Evolutionary conservation across 208 protist genomes (phyloP).

Genomic region (Acanthamoeba castellanii): DNA sequence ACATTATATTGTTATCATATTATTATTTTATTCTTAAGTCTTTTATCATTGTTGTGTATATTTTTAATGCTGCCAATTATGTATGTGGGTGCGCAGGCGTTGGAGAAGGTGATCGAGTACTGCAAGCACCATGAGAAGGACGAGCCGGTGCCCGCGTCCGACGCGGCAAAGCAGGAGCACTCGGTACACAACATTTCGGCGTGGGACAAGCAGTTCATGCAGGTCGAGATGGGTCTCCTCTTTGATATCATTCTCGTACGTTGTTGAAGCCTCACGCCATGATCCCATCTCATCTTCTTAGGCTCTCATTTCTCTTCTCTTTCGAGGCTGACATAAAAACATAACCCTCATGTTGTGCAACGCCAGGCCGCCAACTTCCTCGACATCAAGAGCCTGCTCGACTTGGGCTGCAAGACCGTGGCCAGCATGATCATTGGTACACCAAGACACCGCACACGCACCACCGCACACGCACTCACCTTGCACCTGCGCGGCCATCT

Average conservation of each 20-base stretch:
- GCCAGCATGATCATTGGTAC: conserved; percentile 56
- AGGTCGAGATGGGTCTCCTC: conserved; percentile 48
- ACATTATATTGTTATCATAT: neutral
- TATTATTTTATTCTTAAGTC: neutral
- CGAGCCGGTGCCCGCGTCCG: neutral
- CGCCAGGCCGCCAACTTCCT: conserved; percentile 43
- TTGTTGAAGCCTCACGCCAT: too few relatives aligned
- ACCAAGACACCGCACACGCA: neutral
- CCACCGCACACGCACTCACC: neutral
- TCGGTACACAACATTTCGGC: neutral
- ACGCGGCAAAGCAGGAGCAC: neutral
- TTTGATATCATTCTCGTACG: conserved; percentile 55
- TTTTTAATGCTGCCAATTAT: neutral
- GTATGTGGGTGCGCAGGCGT: neutral
- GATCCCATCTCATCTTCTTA: too few relatives aligned
- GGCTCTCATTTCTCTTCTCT: neutral
- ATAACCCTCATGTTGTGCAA: neutral
- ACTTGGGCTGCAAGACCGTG: conserved; percentile 63
- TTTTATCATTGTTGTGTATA: neutral
- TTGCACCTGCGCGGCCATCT: neutral
- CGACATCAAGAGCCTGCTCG: conserved; percentile 52
- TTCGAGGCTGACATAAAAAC: too few relatives aligned
- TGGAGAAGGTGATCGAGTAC: conserved; percentile 62
- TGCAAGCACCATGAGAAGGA: conserved; percentile 44
- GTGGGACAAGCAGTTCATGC: conserved; percentile 51